phyloP scores from a whole-genome alignment of 352 stramenopile species.

The Phytophthora meadii region DNA sequence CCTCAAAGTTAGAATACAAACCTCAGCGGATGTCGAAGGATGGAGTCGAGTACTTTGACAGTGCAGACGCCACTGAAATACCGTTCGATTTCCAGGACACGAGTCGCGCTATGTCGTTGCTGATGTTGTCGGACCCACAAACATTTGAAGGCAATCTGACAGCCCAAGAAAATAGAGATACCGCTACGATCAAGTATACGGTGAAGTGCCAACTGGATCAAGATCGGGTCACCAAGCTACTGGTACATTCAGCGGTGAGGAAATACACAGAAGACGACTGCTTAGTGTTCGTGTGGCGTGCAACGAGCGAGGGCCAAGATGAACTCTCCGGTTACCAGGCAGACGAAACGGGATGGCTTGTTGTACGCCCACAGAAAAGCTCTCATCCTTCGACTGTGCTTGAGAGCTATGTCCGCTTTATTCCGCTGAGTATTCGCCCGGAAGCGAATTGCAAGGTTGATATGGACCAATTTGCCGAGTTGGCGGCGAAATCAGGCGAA shows the following conservation, averaged over 20 bases:
- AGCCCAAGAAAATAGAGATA: slow-evolving; percentile 22
- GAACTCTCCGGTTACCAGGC: slow-evolving; percentile 40
- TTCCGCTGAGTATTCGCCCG: slow-evolving; percentile 5
- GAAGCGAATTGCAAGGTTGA: neutral
- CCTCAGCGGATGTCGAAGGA: neutral
- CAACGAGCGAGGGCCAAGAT: slow-evolving; percentile 37
- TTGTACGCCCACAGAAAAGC: slow-evolving; percentile 11
- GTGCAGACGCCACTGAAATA: slow-evolving; percentile 5
- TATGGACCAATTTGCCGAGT: slow-evolving; percentile 11
- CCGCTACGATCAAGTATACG: slow-evolving; percentile 33
- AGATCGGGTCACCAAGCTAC: slow-evolving; percentile 6
- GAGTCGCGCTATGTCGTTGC: slow-evolving; percentile 12
- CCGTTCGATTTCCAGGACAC: slow-evolving; percentile 25
- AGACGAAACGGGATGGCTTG: slow-evolving; percentile 57
- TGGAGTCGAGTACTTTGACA: slow-evolving; percentile 15
- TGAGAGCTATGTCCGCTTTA: slow-evolving; percentile 16
- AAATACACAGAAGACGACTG: slow-evolving; percentile 44
- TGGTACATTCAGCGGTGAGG: slow-evolving; percentile 11
- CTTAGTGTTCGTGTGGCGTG: slow-evolving; percentile 61
- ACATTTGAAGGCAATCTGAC: slow-evolving; percentile 2
- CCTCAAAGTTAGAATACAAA: slow-evolving; percentile 2
- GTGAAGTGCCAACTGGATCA: slow-evolving; percentile 6
- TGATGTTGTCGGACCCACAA: slow-evolving; percentile 19
- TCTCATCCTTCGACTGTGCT: slow-evolving; percentile 1
- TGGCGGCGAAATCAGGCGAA: slow-evolving; percentile 11